Evolutionary conservation across 805 yeast genomes (phyloP).

Genomic region (Peterozyma xylosa): DNA sequence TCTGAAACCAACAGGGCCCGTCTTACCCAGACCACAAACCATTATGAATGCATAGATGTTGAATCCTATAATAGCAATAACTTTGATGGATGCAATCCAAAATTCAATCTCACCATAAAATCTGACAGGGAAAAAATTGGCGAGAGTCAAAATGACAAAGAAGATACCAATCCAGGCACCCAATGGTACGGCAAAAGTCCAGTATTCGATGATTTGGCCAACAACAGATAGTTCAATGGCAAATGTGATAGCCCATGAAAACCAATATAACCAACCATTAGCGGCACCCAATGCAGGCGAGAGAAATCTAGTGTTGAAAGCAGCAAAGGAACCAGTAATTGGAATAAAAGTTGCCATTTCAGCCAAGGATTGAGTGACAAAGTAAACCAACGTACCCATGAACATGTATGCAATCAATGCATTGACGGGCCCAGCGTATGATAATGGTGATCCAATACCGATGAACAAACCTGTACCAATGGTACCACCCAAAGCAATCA

Average conservation of each 20-base stretch:
- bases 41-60: constrained; percentile 56
- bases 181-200: constrained; percentile 65
- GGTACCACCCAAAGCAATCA: constrained; percentile 77
- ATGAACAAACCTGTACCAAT: constrained; percentile 76
- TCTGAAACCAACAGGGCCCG: constrained; percentile 71
- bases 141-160: constrained; percentile 43
- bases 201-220: constrained; percentile 56
- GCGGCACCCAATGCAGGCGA: constrained; percentile 71
- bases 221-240: constrained; percentile 68
- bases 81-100: constrained; percentile 64
- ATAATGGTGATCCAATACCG: constrained; percentile 49
- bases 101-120: constrained; percentile 72
- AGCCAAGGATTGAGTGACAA: constrained; percentile 66
- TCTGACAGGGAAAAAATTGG: constrained; percentile 61
- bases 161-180: constrained; percentile 70
- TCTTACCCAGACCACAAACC: constrained; percentile 59
- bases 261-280: constrained; percentile 69
- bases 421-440: constrained; percentile 61
- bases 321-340: constrained; percentile 60
- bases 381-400: constrained; percentile 58
- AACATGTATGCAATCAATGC: constrained; percentile 57
- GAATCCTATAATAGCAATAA: constrained; percentile 66
- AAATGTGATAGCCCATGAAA: constrained; percentile 70
- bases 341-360: constrained; percentile 79
- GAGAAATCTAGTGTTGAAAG: constrained; percentile 59